Base-by-base conservation (phyloP, 1,284 basidiomycete genomes). In the Sporisorium exsertum region DNA sequence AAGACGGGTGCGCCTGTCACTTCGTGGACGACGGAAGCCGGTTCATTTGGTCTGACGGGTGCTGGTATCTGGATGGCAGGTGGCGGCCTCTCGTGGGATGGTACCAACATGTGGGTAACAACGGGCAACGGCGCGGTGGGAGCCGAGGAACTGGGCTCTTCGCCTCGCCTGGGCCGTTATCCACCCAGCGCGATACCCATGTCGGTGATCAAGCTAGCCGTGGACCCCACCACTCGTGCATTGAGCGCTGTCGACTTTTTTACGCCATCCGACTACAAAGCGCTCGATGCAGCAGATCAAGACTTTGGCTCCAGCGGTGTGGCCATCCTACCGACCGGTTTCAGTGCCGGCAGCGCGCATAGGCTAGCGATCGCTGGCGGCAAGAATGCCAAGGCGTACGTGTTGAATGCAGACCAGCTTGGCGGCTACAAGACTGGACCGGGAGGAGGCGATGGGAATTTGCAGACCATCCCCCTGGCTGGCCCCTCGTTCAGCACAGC, bases 361-460 rank as follows among this genome's bases (percentile, higher is more conserved):
- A 52, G 65, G 7, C 13, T 67, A 0, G 65, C 65, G 3, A 62
- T 67, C 40, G 65, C 65, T 4, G 46, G 52, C 42, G 65, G 65
- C 18, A 67, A 67, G 42, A 67, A 67, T 40, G 2, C 57, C 54
- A 67, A 67, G 46, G 65, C 65, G 2, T 67, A 67, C 42, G 29
- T 67, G 46, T 53, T 67, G 58, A 61, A 67, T n/a, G 65, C 65
- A 24, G 65, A 67, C 52, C 46, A 52, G 13, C 54, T 67, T 1
- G 65, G 65, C 3, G 65, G 65, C 32, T 67, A 43, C 65, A 67
- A 62, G 58, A 67, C 65, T 12, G 65, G 58, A 1, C 24, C 6
- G 4, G 65, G 65, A 2, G 52, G 46, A 24, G 65, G 58, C 37
- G 65, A 67, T 22, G 65, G 58, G 32, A 53, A 52, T n/a, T 40